Evolutionary conservation across 1,284 basidiomycete genomes (phyloP).

Genomic region (Neotropicomus parvogracilis): DNA sequence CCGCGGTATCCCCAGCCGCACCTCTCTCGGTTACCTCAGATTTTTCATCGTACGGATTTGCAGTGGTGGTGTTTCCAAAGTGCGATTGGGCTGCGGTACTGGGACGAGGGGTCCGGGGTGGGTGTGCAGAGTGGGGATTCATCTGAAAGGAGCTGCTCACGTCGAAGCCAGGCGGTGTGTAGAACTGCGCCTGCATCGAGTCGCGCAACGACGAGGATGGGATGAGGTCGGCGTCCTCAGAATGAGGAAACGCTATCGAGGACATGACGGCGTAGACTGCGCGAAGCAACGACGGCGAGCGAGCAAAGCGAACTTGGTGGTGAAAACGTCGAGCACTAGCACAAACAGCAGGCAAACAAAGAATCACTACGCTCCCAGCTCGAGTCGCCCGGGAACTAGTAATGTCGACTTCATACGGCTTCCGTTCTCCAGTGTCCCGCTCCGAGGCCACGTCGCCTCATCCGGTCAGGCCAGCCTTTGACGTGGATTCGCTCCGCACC

Average conservation of each 20-base stretch:
- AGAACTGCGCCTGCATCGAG: constrained; percentile 36
- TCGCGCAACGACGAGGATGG: constrained; percentile 39
- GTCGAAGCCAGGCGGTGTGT: constrained; percentile 40
- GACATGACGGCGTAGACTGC: too few species aligned
- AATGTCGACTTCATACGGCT: constrained; percentile 30
- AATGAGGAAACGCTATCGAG: constrained; percentile 46
- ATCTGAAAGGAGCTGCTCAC: constrained; percentile 57
- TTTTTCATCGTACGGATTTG: constrained; percentile 31
- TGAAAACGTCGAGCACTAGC: too few species aligned
- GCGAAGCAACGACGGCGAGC: too few species aligned
- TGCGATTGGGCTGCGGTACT: constrained; percentile 26
- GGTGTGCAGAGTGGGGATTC: constrained; percentile 73
- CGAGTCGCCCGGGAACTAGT: too few species aligned
- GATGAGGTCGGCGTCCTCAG: constrained; percentile 37
- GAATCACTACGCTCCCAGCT: too few species aligned
- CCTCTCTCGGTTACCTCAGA: constrained; percentile 36
- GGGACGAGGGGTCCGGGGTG: constrained; percentile 64
- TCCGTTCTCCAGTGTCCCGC: constrained; percentile 35
- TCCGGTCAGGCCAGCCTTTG: constrained; percentile 51
- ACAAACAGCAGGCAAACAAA: constrained; percentile 28
- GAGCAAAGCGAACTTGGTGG: too few species aligned
- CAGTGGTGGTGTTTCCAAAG: constrained; percentile 16
- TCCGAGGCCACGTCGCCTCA: constrained; percentile 34
- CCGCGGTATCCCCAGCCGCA: constrained; percentile 32
- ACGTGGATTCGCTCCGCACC: constrained; percentile 63